Evolutionary conservation across 257 asterid species (phyloP).

Genomic region (Fraxinus anomala): DNA sequence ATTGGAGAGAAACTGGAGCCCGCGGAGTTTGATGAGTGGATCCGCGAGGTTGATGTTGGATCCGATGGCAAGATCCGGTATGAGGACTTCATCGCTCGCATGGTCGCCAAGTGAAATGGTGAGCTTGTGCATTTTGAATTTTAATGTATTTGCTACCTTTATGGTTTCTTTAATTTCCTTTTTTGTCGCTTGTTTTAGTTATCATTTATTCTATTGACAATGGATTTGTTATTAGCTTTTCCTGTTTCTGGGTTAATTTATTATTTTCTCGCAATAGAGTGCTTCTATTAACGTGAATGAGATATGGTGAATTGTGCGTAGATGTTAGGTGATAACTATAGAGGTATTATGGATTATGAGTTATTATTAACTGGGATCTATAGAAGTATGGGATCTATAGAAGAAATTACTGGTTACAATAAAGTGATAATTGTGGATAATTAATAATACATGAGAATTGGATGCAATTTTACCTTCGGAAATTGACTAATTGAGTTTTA

Average conservation of each 20-base stretch:
- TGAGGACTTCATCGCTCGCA: conserved; percentile 89
- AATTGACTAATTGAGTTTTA: background rate
- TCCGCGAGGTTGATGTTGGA: conserved; percentile 97
- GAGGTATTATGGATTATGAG: background rate
- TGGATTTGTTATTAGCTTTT: conserved; percentile 7
- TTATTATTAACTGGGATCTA: background rate
- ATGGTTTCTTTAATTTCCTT: background rate
- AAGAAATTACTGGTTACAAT: background rate
- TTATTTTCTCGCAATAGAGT: conserved; percentile 9
- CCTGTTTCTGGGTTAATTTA: background rate
- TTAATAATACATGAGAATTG: background rate
- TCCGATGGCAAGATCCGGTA: conserved; percentile 91
- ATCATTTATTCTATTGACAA: background rate
- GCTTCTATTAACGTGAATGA: conserved; percentile 9
- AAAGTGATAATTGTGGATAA: background rate
- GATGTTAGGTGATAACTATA: conserved; percentile 11
- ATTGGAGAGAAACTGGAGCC: conserved; percentile 93
- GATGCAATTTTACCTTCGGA: background rate
- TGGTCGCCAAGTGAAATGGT: conserved; percentile 79
- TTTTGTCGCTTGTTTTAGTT: background rate
- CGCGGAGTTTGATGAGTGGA: conserved; percentile 95
- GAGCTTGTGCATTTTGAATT: conserved; percentile 23
- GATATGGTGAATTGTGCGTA: background rate
- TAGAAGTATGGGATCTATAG: background rate
- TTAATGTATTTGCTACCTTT: background rate